A percentile compares a stretch with the other conserved stretches of the same genome.
These are phyloP conservation scores for Pythium phragmiticola DNA, from an alignment of 352 stramenopile species.

Conservation along the genomic window DNA sequence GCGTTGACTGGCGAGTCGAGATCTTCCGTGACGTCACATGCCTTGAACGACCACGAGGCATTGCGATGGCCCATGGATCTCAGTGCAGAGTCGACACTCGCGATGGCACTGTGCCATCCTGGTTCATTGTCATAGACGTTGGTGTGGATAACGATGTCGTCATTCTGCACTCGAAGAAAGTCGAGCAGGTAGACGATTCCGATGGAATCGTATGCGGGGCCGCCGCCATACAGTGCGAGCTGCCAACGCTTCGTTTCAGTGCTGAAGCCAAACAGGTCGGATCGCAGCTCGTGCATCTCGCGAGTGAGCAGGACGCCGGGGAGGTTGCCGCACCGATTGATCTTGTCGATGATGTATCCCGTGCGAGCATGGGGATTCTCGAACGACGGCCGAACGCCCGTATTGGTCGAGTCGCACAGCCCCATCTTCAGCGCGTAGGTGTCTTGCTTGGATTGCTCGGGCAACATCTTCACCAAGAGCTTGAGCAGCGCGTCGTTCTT, in stretches of 20 bases:
- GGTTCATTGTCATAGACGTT: slow-evolving; percentile 75
- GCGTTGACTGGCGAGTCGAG: slow-evolving; percentile 38
- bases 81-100: slow-evolving; percentile 34
- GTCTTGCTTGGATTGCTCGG: slow-evolving; percentile 31
- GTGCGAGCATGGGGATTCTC: slow-evolving; percentile 51
- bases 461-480: slow-evolving; percentile 35
- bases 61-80: slow-evolving; percentile 24
- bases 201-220: slow-evolving; percentile 53
- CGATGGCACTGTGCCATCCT: slow-evolving; percentile 48
- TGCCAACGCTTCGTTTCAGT: slow-evolving; percentile 29
- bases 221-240: slow-evolving; percentile 60
- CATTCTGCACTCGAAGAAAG: slow-evolving; percentile 46
- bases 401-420: slow-evolving; percentile 66
- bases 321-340: slow-evolving; percentile 72
- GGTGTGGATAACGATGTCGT: slow-evolving; percentile 42
- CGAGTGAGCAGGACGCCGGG: slow-evolving; percentile 53
- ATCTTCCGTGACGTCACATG: slow-evolving; percentile 62
- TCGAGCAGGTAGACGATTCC: slow-evolving; percentile 56
- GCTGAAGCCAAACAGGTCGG: slow-evolving; percentile 39
- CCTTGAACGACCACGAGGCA: slow-evolving; percentile 39
- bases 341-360: slow-evolving; percentile 66
- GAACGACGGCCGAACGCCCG: slow-evolving; percentile 60
- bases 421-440: slow-evolving; percentile 57
- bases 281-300: slow-evolving; percentile 49
- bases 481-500: slow-evolving; percentile 39